phyloP scores from a whole-genome alignment of 129 eudicot species.

The Dittrichia graveolens region DNA sequence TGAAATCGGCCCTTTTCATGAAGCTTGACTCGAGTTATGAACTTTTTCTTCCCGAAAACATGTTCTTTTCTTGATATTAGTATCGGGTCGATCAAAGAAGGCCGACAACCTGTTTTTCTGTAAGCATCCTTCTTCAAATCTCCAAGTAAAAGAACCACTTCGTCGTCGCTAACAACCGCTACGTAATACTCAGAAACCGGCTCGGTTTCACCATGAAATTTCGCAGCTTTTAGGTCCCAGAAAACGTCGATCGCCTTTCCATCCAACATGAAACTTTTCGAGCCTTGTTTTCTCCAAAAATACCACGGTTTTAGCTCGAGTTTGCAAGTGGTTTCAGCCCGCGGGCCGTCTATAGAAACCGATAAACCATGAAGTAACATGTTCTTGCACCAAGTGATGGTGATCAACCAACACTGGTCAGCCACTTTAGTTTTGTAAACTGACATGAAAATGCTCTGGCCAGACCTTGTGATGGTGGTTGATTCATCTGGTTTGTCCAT shows the following conservation, averaged over 20 bases:
- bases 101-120: conserved; percentile 84
- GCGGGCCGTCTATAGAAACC: conserved; percentile 65
- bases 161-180: conserved; percentile 73
- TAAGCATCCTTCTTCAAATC: conserved; percentile 86
- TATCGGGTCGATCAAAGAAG: conserved; percentile 73
- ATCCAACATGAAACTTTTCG: conserved; percentile 61
- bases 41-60: conserved; percentile 79
- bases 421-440: conserved; percentile 69
- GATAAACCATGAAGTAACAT: conserved; percentile 86
- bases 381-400: conserved; percentile 96
- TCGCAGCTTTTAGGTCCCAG: conserved; percentile 87
- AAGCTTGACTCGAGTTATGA: conserved; percentile 63
- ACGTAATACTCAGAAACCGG: conserved; percentile 89
- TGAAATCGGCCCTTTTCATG: conserved; percentile 73
- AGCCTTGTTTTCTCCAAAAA: conserved; percentile 95
- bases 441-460: conserved; percentile 79
- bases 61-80: conserved; percentile 80
- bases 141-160: conserved; percentile 76
- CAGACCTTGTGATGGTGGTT: conserved; percentile 61
- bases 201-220: conserved; percentile 82
- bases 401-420: conserved; percentile 68
- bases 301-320: conserved; percentile 96
- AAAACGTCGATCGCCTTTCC: conserved; percentile 63
- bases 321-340: conserved; percentile 66
- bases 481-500: conserved; percentile 52